Conservation (phyloP, 2,329 filamentous ascomycete genomes). For the Apiospora arundinis region DNA sequence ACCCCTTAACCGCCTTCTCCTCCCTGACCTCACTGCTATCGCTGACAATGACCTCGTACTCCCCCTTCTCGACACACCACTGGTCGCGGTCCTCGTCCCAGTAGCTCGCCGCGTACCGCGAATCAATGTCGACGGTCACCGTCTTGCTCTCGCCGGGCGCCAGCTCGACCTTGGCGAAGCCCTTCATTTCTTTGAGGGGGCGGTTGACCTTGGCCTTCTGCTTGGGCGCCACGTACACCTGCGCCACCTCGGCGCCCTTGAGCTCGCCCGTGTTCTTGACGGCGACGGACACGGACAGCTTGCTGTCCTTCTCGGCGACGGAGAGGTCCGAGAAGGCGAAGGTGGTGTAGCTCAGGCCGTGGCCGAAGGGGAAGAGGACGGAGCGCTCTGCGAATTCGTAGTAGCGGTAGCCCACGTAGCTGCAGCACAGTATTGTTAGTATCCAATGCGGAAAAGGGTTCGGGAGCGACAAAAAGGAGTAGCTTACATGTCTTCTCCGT, state of each 20-base stretch:
- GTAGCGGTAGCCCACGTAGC: conserved; percentile 62
- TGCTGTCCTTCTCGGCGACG: conserved; percentile 57
- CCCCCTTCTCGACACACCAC: conserved; percentile 71
- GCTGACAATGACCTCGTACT: conserved; percentile 67
- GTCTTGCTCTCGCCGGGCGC: conserved; percentile 51
- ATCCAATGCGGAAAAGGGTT: no score
- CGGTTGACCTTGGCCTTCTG: conserved; percentile 47
- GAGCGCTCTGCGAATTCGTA: conserved; percentile 56
- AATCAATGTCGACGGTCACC: conserved; percentile 61
- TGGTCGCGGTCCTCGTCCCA: conserved; percentile 71
- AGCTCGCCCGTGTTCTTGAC: conserved; percentile 59
- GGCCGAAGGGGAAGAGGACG: conserved; percentile 61
- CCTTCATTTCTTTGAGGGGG: conserved; percentile 60
- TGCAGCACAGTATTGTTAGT: conserved; percentile 58
- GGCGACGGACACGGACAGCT: conserved; percentile 54
- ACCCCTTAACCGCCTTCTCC: conserved; percentile 53
- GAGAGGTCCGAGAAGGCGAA: conserved; percentile 24
- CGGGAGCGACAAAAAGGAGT: no score
- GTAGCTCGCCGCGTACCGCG: conserved; percentile 72
- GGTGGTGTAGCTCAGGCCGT: conserved; percentile 61
- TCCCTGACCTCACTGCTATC: conserved; percentile 60
- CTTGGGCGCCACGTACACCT: conserved; percentile 63
- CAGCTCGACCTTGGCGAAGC: conserved; percentile 66
- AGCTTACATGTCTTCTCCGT: conserved; percentile 52
- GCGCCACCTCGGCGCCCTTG: conserved; percentile 60